A percentile compares a stretch with the other conserved stretches of the same genome.
Conservation (phyloP, 2,329 filamentous ascomycete genomes). For the Neonectria ditissima region DNA sequence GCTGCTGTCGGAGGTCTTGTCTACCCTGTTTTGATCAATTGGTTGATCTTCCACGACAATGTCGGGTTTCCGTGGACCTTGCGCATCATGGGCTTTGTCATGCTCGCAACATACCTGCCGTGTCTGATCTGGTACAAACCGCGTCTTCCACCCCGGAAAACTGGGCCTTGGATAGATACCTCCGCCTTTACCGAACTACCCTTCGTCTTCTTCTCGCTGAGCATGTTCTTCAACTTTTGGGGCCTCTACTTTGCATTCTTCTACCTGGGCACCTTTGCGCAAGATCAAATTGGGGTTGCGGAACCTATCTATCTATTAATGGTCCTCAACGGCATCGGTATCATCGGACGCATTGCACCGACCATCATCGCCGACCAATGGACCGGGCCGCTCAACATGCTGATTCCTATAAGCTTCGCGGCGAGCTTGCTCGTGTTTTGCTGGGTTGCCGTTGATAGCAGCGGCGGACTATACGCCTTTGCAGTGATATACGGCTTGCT, state of each 20-base stretch:
- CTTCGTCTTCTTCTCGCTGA: conserved; percentile 50
- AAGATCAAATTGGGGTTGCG: conserved; percentile 44
- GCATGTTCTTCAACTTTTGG: conserved; percentile 52
- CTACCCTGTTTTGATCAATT: conserved; percentile 61
- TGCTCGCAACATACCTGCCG: conserved; percentile 54
- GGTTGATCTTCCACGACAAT: conserved; percentile 55
- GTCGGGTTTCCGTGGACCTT: conserved; percentile 69
- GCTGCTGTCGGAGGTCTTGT: conserved; percentile 66
- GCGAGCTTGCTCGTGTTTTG: conserved; percentile 44
- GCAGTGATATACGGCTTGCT: conserved; percentile 62
- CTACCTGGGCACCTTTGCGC: conserved; percentile 62
- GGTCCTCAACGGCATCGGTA: conserved; percentile 65
- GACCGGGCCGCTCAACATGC: conserved; percentile 63
- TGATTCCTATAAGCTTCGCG: conserved; percentile 54
- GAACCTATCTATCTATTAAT: conserved; percentile 48
- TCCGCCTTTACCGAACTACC: conserved; percentile 56
- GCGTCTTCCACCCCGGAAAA: conserved; percentile 53
- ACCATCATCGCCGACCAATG: conserved; percentile 60
- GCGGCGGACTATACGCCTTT: conserved; percentile 44
- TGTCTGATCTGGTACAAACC: conserved; percentile 55
- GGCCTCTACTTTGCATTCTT: conserved; percentile 58
- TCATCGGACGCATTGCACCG: conserved; percentile 62
- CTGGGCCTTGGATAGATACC: conserved; percentile 57
- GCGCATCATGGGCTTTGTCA: conserved; percentile 60
- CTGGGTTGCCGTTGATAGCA: conserved; percentile 44